Conservation (phyloP, 1,284 basidiomycete genomes). For the Quambalaria eucalypti region DNA sequence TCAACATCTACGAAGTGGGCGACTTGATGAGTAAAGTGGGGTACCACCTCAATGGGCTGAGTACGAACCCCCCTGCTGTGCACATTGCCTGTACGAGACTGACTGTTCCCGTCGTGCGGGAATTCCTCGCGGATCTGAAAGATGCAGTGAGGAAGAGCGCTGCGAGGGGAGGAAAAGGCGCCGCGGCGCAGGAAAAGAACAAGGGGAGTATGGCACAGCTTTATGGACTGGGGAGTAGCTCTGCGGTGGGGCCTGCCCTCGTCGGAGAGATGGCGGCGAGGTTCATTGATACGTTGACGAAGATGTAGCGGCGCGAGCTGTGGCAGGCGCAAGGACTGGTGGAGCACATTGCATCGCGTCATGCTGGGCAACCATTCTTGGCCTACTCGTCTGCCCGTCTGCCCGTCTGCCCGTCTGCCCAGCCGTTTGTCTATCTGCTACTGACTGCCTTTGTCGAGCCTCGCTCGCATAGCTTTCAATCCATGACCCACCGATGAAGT, state of each 20-base stretch:
- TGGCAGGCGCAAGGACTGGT: neutral
- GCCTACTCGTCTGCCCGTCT: too few species aligned
- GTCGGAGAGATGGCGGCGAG: slow-evolving; percentile 68
- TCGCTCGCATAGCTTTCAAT: too few species aligned
- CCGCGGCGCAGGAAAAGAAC: slow-evolving; percentile 12
- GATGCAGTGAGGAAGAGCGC: too few species aligned
- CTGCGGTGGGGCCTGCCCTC: slow-evolving; percentile 76
- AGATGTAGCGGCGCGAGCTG: neutral
- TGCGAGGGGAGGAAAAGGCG: too few species aligned
- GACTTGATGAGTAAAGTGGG: slow-evolving; percentile 51
- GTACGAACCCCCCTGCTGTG: slow-evolving; percentile 63
- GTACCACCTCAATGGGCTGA: slow-evolving; percentile 82
- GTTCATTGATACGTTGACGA: slow-evolving; percentile 38
- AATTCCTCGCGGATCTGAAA: slow-evolving; percentile 73
- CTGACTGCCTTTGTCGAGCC: too few species aligned
- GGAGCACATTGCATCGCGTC: neutral
- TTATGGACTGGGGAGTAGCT: slow-evolving; percentile 71
- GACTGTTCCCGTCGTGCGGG: slow-evolving; percentile 67
- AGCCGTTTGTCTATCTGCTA: too few species aligned
- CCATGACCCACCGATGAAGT: too few species aligned
- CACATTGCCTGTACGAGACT: slow-evolving; percentile 87
- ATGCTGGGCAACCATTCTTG: too few species aligned
- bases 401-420: too few species aligned
- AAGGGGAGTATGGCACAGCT: slow-evolving; percentile 37
- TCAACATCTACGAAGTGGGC: slow-evolving; percentile 74